phyloP scores from a whole-genome alignment of 305 asterid species.

The Fraxinus sp. region DNA sequence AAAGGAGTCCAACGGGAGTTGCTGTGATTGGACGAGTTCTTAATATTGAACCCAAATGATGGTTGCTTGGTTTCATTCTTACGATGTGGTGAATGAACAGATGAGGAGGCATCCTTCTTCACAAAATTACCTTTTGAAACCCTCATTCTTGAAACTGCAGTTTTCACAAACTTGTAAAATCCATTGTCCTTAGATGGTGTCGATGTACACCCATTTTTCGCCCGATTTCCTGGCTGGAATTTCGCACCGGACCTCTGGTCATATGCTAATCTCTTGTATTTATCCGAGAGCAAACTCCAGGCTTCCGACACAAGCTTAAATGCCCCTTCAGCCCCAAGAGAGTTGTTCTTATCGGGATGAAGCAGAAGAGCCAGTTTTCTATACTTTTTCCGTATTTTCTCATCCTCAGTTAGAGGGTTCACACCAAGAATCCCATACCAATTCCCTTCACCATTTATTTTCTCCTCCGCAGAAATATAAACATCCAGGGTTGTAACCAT shows the following conservation, averaged over 20 bases:
- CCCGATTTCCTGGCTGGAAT: slow-evolving; percentile 18
- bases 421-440: slow-evolving; percentile 41
- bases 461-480: slow-evolving; percentile 34
- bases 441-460: slow-evolving; percentile 34
- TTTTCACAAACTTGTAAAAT: slow-evolving; percentile 27
- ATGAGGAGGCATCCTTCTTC: neutral
- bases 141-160: slow-evolving; percentile 23
- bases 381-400: slow-evolving; percentile 35
- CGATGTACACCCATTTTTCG: slow-evolving; percentile 20
- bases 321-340: slow-evolving; percentile 43
- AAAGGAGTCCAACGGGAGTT: slow-evolving; percentile 36
- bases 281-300: slow-evolving; percentile 43
- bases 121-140: slow-evolving; percentile 24
- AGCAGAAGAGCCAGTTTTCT: slow-evolving; percentile 40
- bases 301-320: slow-evolving; percentile 38
- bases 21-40: neutral
- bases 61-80: slow-evolving; percentile 25
- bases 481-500: slow-evolving; percentile 36
- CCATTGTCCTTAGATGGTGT: slow-evolving; percentile 27
- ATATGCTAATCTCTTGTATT: slow-evolving; percentile 28
- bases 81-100: slow-evolving; percentile 18
- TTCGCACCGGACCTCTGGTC: slow-evolving; percentile 23
- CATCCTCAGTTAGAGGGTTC: slow-evolving; percentile 36
- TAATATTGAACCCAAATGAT: slow-evolving; percentile 2
- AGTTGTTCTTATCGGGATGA: slow-evolving; percentile 42